Conservation (phyloP, 768 basidiomycete genomes). For the Cantharellus anzutake region DNA sequence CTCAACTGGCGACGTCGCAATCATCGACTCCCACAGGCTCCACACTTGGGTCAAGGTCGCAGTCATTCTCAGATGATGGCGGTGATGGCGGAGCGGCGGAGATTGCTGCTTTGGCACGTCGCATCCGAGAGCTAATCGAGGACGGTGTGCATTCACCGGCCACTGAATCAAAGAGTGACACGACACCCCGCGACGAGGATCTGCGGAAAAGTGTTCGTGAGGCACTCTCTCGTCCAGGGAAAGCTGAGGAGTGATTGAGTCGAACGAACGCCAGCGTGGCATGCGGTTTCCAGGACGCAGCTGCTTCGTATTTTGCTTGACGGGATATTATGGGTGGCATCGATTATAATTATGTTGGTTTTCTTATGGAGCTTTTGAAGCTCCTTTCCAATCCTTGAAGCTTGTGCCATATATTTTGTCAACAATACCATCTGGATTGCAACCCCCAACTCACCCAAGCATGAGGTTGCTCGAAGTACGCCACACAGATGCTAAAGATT, state of each 20-base stretch:
- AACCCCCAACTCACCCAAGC: too few relatives aligned
- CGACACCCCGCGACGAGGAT: slow-evolving; percentile 16
- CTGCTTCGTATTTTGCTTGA: too few relatives aligned
- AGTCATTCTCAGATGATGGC: slow-evolving; percentile 53
- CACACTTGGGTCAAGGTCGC: slow-evolving; percentile 46
- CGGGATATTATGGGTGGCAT: too few relatives aligned
- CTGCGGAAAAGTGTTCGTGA: slow-evolving; percentile 66
- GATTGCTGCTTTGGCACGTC: slow-evolving; percentile 66
- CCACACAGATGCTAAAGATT: too few relatives aligned
- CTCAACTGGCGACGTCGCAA: slow-evolving; percentile 53
- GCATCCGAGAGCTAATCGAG: slow-evolving; percentile 78
- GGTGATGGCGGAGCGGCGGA: slow-evolving; percentile 69
- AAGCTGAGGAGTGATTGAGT: not conserved
- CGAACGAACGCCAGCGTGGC: too few relatives aligned
- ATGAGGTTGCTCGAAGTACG: too few relatives aligned
- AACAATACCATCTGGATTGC: too few relatives aligned
- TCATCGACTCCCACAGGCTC: slow-evolving; percentile 43
- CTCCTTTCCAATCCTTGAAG: too few relatives aligned
- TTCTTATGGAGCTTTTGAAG: too few relatives aligned
- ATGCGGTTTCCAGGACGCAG: too few relatives aligned
- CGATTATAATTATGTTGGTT: too few relatives aligned
- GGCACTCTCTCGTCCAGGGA: slow-evolving; percentile 27
- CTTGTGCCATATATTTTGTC: too few relatives aligned
- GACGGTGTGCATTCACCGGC: slow-evolving; percentile 30
- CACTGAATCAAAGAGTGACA: slow-evolving; percentile 16